Evolutionary conservation across 768 basidiomycete genomes (phyloP).

Genomic region (Postia placenta): DNA sequence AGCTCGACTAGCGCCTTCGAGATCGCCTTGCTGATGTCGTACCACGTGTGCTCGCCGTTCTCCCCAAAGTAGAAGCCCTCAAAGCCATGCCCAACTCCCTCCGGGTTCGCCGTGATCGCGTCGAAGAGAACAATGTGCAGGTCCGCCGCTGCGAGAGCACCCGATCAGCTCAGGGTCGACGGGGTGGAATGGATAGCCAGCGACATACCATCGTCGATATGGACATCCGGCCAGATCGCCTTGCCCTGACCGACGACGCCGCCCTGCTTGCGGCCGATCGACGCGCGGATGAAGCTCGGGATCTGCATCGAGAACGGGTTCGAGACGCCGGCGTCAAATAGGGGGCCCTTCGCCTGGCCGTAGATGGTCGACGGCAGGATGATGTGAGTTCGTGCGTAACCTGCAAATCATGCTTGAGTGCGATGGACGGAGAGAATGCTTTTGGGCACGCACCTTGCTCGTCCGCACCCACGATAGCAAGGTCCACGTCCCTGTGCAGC

Average conservation of each 20-base stretch:
- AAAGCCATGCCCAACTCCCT: conserved; percentile 25
- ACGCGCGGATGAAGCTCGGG: conserved; percentile 38
- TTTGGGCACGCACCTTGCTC: conserved; percentile 31
- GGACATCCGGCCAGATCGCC: conserved; percentile 55
- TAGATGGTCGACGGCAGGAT: conserved; percentile 55
- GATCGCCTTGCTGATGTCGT: conserved; percentile 30
- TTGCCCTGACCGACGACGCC: conserved; percentile 52
- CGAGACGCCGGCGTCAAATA: conserved; percentile 46
- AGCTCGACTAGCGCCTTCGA: conserved; percentile 29
- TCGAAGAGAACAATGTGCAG: conserved; percentile 39
- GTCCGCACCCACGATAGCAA: conserved; percentile 40
- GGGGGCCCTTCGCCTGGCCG: conserved; percentile 40
- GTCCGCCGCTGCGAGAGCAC: conserved; percentile 32
- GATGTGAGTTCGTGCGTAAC: conserved; percentile 47
- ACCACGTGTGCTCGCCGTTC: conserved; percentile 27
- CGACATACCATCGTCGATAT: conserved; percentile 45
- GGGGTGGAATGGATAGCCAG: too few species aligned
- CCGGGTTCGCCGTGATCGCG: conserved; percentile 21
- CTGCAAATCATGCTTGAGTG: conserved; percentile 17
- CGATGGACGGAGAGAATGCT: neutral
- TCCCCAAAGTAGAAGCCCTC: conserved; percentile 31
- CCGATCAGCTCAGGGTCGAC: too few species aligned
- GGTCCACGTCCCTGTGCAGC: conserved; percentile 45
- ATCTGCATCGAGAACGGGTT: conserved; percentile 51
- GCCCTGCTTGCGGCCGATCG: conserved; percentile 41